Conservation (phyloP, 495 filamentous ascomycete genomes). For the Trichoderma virens region DNA sequence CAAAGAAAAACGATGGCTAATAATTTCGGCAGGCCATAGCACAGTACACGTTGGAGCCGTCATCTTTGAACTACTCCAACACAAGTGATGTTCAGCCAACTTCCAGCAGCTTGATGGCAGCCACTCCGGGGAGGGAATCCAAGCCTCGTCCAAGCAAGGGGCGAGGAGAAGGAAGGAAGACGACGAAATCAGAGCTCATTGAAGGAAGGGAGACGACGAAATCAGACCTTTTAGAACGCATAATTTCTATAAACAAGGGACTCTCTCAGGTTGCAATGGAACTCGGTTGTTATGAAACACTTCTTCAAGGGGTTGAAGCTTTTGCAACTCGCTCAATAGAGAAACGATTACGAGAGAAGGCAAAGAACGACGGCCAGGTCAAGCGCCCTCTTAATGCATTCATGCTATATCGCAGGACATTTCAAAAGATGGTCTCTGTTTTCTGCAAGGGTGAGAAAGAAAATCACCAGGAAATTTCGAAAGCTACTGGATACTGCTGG, state of each 20-base stretch:
- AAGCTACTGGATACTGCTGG: slow-evolving; percentile 79
- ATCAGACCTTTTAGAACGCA: neutral
- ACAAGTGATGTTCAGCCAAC: neutral
- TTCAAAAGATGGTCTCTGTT: slow-evolving; percentile 74
- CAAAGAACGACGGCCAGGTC: slow-evolving; percentile 66
- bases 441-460: slow-evolving; percentile 79
- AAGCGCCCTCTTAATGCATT: slow-evolving; percentile 97
- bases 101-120: neutral
- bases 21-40: too few species aligned
- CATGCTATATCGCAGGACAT: slow-evolving; percentile 95
- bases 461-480: slow-evolving; percentile 92
- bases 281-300: too few species aligned
- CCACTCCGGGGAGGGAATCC: neutral
- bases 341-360: slow-evolving; percentile 34
- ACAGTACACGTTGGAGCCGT: too few species aligned
- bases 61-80: too few species aligned
- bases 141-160: neutral
- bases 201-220: too few species aligned
- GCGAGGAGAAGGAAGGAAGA: neutral
- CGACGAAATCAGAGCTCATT: neutral
- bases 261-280: too few species aligned
- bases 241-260: too few species aligned
- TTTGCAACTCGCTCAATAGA: neutral
- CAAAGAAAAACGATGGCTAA: too few species aligned
- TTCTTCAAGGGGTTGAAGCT: neutral